Conservation (phyloP, 768 basidiomycete genomes). For the Exsudoporus frostii region DNA sequence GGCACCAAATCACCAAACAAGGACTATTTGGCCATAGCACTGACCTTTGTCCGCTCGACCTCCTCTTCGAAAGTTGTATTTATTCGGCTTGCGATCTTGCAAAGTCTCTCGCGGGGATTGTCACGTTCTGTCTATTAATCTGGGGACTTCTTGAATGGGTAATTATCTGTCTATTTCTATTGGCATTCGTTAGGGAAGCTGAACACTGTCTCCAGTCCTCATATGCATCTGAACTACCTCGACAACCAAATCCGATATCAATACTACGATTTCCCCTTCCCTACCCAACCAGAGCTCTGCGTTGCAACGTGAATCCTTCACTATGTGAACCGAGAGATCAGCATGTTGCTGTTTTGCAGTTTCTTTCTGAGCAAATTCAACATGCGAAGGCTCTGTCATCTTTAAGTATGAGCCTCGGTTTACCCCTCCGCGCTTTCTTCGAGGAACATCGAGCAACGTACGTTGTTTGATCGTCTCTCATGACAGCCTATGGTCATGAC, state of each 20-base stretch:
- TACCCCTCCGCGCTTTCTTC: slow-evolving; percentile 21
- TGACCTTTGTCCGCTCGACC: neutral
- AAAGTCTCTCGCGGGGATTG: slow-evolving; percentile 8
- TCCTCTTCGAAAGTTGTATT: slow-evolving; percentile 1
- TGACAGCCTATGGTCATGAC: neutral
- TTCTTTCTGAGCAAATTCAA: slow-evolving; percentile 28
- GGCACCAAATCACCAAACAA: neutral
- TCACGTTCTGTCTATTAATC: slow-evolving; percentile 19
- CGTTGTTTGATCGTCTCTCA: neutral
- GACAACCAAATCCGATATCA: slow-evolving; percentile 1
- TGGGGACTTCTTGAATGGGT: slow-evolving; percentile 27
- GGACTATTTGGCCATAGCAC: neutral
- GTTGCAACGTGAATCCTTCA: slow-evolving; percentile 1
- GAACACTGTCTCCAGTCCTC: slow-evolving; percentile 15
- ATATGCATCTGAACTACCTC: slow-evolving; percentile 4
- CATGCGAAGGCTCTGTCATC: slow-evolving; percentile 28
- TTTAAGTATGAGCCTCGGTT: slow-evolving; percentile 17
- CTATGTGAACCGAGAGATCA: slow-evolving; percentile 13
- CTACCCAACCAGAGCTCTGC: neutral
- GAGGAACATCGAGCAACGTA: slow-evolving; percentile 21
- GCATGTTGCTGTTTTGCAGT: slow-evolving; percentile 20
- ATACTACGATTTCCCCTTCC: slow-evolving; percentile 11
- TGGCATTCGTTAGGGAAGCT: neutral
- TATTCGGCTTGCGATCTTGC: slow-evolving; percentile 13
- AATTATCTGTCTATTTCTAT: neutral